phyloP scores from a whole-genome alignment of 257 asterid genomes.

The Echites panduratus region DNA sequence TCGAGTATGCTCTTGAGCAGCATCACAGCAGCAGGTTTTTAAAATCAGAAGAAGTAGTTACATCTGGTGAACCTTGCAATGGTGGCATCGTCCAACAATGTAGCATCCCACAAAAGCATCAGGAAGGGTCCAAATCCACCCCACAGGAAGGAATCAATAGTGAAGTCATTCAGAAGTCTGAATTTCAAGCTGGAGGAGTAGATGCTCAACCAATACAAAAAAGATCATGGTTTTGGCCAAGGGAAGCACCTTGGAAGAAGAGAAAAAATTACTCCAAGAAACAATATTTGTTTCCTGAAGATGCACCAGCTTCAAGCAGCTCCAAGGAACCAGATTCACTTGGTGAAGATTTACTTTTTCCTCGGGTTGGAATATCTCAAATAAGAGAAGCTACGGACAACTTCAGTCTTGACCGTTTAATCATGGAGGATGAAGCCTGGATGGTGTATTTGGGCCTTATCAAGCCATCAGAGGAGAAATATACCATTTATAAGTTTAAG shows the following conservation, averaged over 20 bases:
- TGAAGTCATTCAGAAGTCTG: background rate
- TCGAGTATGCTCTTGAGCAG: background rate
- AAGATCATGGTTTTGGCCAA: background rate
- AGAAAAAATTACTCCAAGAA: background rate
- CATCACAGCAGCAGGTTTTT: background rate
- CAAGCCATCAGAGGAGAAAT: background rate
- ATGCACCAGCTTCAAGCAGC: too few species aligned
- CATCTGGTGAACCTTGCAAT: background rate
- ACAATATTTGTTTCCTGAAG: background rate
- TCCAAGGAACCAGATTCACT: too few species aligned
- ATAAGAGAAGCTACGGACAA: background rate
- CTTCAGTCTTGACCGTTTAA: background rate
- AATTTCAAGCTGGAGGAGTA: background rate
- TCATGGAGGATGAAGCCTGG: background rate
- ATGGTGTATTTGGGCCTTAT: background rate
- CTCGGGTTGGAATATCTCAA: too few species aligned
- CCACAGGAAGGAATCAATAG: background rate
- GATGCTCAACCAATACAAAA: background rate
- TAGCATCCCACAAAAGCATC: background rate
- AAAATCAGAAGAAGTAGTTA: background rate
- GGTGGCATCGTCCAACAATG: background rate
- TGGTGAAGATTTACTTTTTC: too few species aligned
- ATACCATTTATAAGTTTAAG: background rate
- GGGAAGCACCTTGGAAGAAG: background rate
- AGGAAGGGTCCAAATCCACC: background rate